Conservation (phyloP, 2,329 filamentous ascomycete species). For the Colletotrichum somersetense region DNA sequence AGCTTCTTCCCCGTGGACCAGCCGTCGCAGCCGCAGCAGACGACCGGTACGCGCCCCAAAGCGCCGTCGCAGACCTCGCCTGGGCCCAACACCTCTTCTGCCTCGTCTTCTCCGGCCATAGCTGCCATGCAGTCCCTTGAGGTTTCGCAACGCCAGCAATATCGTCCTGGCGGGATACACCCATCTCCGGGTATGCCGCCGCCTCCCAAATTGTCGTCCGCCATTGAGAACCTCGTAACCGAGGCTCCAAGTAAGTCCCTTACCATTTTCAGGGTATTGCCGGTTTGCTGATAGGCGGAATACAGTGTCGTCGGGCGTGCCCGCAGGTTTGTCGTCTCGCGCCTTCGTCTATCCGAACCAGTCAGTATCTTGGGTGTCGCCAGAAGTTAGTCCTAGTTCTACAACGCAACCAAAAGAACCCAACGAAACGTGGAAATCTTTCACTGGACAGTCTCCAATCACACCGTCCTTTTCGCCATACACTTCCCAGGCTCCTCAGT, state of each 20-base stretch:
- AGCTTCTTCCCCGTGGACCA: conserved; percentile 92
- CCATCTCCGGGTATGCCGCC: conserved; percentile 61
- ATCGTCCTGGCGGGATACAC: conserved; percentile 59
- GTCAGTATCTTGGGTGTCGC: conserved; percentile 59
- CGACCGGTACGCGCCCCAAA: conserved; percentile 59
- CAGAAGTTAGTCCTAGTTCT: conserved; percentile 56
- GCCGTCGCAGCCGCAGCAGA: conserved; percentile 60
- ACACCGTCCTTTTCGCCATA: conserved; percentile 65
- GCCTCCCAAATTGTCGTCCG: conserved; percentile 55
- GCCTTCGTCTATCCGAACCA: conserved; percentile 57
- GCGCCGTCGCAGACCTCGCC: conserved; percentile 54
- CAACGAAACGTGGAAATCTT: conserved; percentile 62
- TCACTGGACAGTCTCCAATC: conserved; percentile 63
- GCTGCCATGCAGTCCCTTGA: conserved; percentile 58
- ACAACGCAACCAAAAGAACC: conserved; percentile 59
- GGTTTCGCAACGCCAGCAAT: conserved; percentile 55
- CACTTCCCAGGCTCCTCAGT: conserved; percentile 55
- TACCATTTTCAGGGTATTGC: background rate
- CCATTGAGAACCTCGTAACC: conserved; percentile 53
- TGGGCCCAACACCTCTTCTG: conserved; percentile 57
- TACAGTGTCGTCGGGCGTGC: conserved; percentile 52
- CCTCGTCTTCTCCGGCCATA: conserved; percentile 63
- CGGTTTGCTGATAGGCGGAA: conserved; percentile 45
- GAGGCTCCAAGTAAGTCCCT: conserved; percentile 59
- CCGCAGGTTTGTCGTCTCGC: conserved; percentile 43